Base-by-base conservation (phyloP, 164 flowering plant genomes). In the Stephania japonica region DNA sequence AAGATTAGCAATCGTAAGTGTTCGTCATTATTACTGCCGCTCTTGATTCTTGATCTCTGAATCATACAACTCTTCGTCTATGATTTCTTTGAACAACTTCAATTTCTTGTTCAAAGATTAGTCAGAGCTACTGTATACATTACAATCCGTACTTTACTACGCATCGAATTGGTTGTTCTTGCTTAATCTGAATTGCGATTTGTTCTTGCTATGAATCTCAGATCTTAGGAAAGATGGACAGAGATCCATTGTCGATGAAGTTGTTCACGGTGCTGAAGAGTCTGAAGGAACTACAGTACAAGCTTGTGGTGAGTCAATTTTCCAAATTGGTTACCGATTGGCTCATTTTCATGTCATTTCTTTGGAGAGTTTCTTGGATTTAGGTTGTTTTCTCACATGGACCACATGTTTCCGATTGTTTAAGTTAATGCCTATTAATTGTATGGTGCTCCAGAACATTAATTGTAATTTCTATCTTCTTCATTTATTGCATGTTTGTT, bases 1-100 rank as follows among this genome's bases (percentile, higher is more conserved):
- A 3, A 82, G 87, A 67, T 82, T 93, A 64, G 93, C 87, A 21
- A 78, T 93, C 75, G 98, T 93, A 78, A 88, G 97, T 85, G 49
- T 68, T 70, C 19, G 38, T 32, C 38, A 32, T 32, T 32, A 2
- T 4, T 32, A 0, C 38, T 32, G 38, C 38, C 0, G 38, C 4
- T 4, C 38, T 32, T 32, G 38, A 32, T 32, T 32, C 38, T 32
- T 32, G 38, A 32, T 32, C 4, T 32, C 38, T 32, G 2, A 32
- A 32, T 32, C 38, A 32, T 32, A 32, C 38, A 32, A 32, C 2
- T 32, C 38, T 32, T 32, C 38, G 38, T 32, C 38, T 32, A 32
- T 32, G 2, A 32, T 32, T 32, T 32, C 38, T 32, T 32, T 32
- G 38, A 32, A 32, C 2, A 32, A 32, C 1, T 32, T 32, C 38